Evolutionary conservation across 1,139 yeast genomes (phyloP).

Genomic region (Suhomyces kunorum): DNA sequence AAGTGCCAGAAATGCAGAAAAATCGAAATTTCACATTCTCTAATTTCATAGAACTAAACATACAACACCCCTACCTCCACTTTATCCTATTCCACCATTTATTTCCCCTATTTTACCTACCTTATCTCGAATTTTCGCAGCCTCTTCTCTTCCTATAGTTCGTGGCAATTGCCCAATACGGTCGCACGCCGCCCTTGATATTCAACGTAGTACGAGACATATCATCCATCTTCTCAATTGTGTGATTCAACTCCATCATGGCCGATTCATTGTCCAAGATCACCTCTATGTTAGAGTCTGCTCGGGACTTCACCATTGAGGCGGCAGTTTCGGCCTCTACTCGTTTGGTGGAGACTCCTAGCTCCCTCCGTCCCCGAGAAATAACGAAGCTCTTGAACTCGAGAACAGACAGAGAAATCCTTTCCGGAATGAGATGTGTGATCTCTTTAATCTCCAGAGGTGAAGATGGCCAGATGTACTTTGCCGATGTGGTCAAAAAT

Average conservation of each 20-base stretch:
- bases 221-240: neutral
- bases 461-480: slow-evolving; percentile 60
- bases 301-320: slow-evolving; percentile 74
- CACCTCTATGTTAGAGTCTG: slow-evolving; percentile 67
- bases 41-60: no score
- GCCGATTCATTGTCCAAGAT: slow-evolving; percentile 44
- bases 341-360: slow-evolving; percentile 57
- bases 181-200: neutral
- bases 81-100: no score
- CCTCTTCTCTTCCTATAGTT: neutral
- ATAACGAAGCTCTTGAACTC: slow-evolving; percentile 68
- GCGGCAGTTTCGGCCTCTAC: slow-evolving; percentile 82
- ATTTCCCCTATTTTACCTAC: no score
- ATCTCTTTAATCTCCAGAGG: slow-evolving; percentile 68
- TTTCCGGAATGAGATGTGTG: slow-evolving; percentile 76
- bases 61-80: no score
- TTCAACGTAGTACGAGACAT: neutral
- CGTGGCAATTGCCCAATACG: neutral
- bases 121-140: no score
- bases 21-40: no score
- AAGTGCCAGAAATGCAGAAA: no score
- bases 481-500: slow-evolving; percentile 89
- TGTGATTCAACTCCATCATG: slow-evolving; percentile 23
- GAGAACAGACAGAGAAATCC: slow-evolving; percentile 66
- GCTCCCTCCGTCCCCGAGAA: slow-evolving; percentile 60